Percentiles rank a stretch among this genome's conserved stretches.
phyloP scores from a whole-genome alignment of 2,329 filamentous ascomycete species.

The Xylaria arbuscula region DNA sequence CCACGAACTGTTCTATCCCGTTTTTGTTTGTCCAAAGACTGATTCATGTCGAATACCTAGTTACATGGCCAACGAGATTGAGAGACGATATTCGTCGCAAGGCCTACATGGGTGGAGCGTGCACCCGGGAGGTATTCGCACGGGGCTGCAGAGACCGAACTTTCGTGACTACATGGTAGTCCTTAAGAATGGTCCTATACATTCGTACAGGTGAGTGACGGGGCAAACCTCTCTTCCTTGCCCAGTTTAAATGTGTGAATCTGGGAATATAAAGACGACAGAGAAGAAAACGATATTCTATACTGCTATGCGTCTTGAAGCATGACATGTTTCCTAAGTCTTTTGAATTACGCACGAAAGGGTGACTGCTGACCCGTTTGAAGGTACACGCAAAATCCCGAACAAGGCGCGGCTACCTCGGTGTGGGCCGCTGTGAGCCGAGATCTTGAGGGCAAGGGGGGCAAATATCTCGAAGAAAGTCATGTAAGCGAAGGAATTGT shows the following conservation, averaged over 20 bases:
- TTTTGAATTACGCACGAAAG: background rate
- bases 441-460: slow-evolving; percentile 55
- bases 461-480: slow-evolving; percentile 49
- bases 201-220: slow-evolving; percentile 22
- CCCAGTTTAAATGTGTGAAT: background rate
- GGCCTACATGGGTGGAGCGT: slow-evolving; percentile 57
- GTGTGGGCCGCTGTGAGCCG: slow-evolving; percentile 53
- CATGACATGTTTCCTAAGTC: background rate
- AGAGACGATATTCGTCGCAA: slow-evolving; percentile 55
- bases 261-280: background rate
- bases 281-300: background rate
- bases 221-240: background rate
- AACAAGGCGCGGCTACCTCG: slow-evolving; percentile 57
- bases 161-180: slow-evolving; percentile 16
- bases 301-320: background rate
- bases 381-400: slow-evolving; percentile 40
- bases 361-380: slow-evolving; percentile 43
- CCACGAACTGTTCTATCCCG: background rate
- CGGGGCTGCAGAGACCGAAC: slow-evolving; percentile 27
- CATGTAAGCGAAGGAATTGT: slow-evolving; percentile 19
- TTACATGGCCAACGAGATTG: slow-evolving; percentile 60
- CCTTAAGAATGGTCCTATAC: slow-evolving; percentile 22
- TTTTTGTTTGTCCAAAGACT: background rate
- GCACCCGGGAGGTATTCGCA: slow-evolving; percentile 55
- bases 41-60: background rate